Base-by-base conservation (phyloP, 495 filamentous ascomycete genomes). In the Tuber microsphaerosporum region DNA sequence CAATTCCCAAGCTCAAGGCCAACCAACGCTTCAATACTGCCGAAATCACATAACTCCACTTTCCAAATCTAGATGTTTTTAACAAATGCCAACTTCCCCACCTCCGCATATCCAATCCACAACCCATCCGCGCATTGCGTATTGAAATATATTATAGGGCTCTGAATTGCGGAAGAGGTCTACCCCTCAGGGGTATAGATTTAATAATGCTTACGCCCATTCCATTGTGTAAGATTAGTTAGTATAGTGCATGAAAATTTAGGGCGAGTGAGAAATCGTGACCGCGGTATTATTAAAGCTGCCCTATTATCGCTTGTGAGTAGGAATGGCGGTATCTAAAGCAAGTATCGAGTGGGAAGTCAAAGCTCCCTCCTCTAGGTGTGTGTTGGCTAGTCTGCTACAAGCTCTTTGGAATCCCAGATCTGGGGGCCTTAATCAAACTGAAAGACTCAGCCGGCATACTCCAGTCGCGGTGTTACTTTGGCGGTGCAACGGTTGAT, bases 41-140 rank as follows among this genome's bases (percentile, higher is more conserved):
- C 94, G 0, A 94, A 94, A 77, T 97, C 97, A 85, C 94, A 98
- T 45, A 97, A 87, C 0, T 93, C 92, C 12, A 94, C 94, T 9
- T 92, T 93, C 6, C 94, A 87, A 14, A 97, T 83, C 78, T 97
- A 92, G 70, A 97, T 91, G 43, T 89, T 87, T 77, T 92, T 92
- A 1, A 94, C 85, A 20, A 88, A 86, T 0, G 94, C 92, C 3
- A 97, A 85, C 79, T 92, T 92, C 81, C 97, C 94, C 9, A 97
- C 89, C 78, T 97, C 93, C 0, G 89, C 87, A 77, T 94, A 91
- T 41, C 91, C 91, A 51, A 95, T 83, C 92, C 92, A 97, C 16
- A 88, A 86, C 0, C 91, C 91, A 6, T 86, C 83, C 45, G 86
- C 87, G 73, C 89, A 92, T 19, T 41, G 39, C 2, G 5, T 41